A percentile compares a stretch with the other conserved stretches of the same genome.
Conservation (phyloP, 768 basidiomycete species). For the Termitomyces sp. region DNA sequence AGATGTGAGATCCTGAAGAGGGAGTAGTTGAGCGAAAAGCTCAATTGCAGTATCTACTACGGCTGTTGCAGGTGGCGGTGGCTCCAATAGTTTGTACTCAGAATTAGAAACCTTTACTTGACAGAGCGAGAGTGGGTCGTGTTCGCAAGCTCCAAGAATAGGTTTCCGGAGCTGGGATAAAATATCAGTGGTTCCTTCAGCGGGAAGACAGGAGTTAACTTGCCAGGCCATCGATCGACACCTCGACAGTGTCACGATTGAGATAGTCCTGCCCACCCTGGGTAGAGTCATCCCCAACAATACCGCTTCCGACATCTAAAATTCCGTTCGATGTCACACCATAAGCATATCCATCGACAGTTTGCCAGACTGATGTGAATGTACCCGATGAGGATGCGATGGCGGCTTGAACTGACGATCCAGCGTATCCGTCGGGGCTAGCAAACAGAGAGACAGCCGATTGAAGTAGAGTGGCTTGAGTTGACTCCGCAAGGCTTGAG, state of each 20-base stretch:
- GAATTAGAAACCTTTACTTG: constrained; percentile 37
- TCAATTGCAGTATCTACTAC: constrained; percentile 89
- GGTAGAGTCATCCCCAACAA: constrained; percentile 25
- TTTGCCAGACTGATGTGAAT: constrained; percentile 84
- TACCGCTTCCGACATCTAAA: constrained; percentile 34
- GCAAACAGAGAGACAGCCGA: constrained; percentile 80
- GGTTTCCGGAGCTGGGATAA: constrained; percentile 60
- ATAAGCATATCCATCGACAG: constrained; percentile 85
- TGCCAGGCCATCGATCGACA: constrained; percentile 74
- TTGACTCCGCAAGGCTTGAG: constrained; percentile 72
- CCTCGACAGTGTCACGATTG: constrained; percentile 77
- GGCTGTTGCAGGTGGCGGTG: constrained; percentile 72
- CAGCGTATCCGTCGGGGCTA: constrained; percentile 77
- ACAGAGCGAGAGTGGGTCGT: constrained; percentile 75
- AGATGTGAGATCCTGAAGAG: constrained; percentile 64
- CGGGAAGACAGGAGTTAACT: constrained; percentile 16
- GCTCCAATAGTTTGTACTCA: constrained; percentile 46
- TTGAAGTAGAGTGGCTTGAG: constrained; percentile 77
- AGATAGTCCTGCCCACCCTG: constrained; percentile 40
- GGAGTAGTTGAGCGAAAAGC: constrained; percentile 74
- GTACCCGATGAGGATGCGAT: constrained; percentile 82
- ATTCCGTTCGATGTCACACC: constrained; percentile 74
- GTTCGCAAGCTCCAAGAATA: constrained; percentile 77
- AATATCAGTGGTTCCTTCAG: constrained; percentile 2
- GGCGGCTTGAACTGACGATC: constrained; percentile 85